These are phyloP conservation scores for Cornus kousa DNA, from an alignment of 148 eudicot species.

Conservation along the genomic window DNA sequence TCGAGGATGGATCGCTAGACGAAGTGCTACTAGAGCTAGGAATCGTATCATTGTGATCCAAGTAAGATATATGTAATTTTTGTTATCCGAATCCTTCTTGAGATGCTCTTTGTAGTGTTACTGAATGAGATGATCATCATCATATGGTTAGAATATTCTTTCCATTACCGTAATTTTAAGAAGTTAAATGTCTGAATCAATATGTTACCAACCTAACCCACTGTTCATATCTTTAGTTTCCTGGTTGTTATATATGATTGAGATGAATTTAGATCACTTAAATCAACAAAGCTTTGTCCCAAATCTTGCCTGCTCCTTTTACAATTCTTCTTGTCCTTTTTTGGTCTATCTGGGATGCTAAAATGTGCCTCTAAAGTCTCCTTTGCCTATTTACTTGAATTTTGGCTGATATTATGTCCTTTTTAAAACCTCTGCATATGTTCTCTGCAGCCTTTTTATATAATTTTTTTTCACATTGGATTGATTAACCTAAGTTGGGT, in stretches of 20 bases:
- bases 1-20: constrained; percentile 58
- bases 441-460: too few species aligned
- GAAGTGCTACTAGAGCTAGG: constrained; percentile 28
- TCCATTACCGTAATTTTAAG: neutral
- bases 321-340: neutral
- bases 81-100: neutral
- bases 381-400: too few species aligned
- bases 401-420: too few species aligned
- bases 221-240: too few species aligned
- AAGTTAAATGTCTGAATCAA: neutral
- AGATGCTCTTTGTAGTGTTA: neutral
- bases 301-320: neutral
- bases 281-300: neutral
- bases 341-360: neutral
- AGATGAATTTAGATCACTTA: neutral
- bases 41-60: constrained; percentile 36
- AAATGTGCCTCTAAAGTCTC: too few species aligned
- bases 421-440: too few species aligned
- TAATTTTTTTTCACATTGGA: too few species aligned
- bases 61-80: constrained; percentile 24
- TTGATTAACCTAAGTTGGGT: too few species aligned
- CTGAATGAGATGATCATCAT: neutral
- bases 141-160: neutral
- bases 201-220: too few species aligned
- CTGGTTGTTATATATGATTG: too few species aligned